Percentiles rank a stretch among this genome's conserved stretches.
Conservation (phyloP, 768 basidiomycete genomes). For the Mycena crocata region DNA sequence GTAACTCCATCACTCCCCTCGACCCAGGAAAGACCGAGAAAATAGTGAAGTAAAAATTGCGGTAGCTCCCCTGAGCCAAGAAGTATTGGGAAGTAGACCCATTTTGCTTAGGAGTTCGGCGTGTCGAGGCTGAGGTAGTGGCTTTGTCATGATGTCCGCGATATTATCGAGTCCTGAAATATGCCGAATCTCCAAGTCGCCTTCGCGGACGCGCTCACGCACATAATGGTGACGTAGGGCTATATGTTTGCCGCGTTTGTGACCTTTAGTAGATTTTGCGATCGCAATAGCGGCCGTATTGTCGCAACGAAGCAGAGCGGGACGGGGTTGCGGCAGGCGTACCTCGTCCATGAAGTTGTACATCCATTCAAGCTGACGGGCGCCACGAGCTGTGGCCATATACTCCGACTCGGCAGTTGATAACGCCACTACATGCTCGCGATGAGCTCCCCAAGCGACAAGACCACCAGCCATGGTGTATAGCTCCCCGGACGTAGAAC, state of each 20-base stretch:
- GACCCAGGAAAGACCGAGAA: too few relatives aligned
- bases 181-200: not conserved
- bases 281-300: not conserved
- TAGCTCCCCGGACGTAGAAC: constrained; percentile 11
- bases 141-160: not conserved
- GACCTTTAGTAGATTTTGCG: not conserved
- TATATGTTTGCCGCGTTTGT: not conserved
- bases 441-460: not conserved
- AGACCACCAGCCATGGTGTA: not conserved
- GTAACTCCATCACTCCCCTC: too few relatives aligned
- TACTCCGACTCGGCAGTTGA: constrained; percentile 4
- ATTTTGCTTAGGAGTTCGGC: too few relatives aligned
- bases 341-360: constrained; percentile 1
- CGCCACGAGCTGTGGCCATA: not conserved
- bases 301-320: not conserved
- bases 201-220: not conserved
- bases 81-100: too few relatives aligned
- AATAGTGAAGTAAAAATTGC: too few relatives aligned
- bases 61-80: too few relatives aligned
- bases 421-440: not conserved
- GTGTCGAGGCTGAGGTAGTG: not conserved
- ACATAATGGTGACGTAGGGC: not conserved
- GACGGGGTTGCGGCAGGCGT: not conserved
- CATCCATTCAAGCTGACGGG: not conserved
- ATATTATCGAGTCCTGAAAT: not conserved